These are phyloP conservation scores for Suillus lakei DNA, from an alignment of 768 basidiomycete species.

Conservation along the genomic window DNA sequence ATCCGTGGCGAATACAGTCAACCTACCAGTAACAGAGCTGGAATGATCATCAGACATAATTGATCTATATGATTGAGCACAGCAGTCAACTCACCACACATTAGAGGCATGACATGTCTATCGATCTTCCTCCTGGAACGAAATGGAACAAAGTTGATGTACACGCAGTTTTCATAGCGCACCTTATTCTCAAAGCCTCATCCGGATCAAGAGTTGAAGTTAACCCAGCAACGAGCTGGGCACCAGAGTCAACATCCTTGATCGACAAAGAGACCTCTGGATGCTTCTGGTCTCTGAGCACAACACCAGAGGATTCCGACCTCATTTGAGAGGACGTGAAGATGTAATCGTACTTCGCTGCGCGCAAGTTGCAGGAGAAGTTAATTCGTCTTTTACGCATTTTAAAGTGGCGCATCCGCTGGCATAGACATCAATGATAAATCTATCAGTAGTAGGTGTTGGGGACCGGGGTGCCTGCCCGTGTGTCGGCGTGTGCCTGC, in stretches of 20 bases:
- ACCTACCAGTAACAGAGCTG: constrained; percentile 55
- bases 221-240: constrained; percentile 52
- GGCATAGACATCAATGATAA: not conserved
- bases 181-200: constrained; percentile 55
- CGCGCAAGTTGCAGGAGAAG: not conserved
- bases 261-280: constrained; percentile 29
- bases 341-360: not conserved
- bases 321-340: not conserved
- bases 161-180: constrained; percentile 14
- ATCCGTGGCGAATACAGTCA: not conserved
- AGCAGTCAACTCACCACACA: constrained; percentile 57
- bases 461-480: not conserved
- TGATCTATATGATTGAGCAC: not conserved
- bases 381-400: not conserved
- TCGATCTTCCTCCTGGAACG: constrained; percentile 62
- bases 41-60: constrained; percentile 19
- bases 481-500: too few relatives aligned
- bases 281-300: constrained; percentile 37
- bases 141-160: not conserved
- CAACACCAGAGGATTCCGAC: not conserved
- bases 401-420: not conserved
- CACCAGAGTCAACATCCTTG: constrained; percentile 55
- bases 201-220: constrained; percentile 45
- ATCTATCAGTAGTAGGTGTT: not conserved
- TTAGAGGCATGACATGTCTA: constrained; percentile 61